Evolutionary conservation across 2,329 filamentous ascomycete genomes (phyloP), one percentile per base, ranked within the genome.

Genomic region (Epichloe sibirici): DNA sequence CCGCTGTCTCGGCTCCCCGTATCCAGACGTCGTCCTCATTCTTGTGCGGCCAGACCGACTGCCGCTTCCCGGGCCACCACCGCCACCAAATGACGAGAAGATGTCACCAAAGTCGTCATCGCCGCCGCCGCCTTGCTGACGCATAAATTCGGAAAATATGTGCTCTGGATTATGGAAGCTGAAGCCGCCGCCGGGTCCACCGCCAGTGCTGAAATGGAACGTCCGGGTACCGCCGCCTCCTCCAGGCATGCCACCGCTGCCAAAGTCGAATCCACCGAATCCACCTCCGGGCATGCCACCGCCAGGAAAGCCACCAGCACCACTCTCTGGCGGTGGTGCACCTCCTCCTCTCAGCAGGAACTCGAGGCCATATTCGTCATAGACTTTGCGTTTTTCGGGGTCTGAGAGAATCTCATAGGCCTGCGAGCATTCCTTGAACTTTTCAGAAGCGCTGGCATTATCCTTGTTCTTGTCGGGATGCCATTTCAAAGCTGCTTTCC

Each of bases 391-490:
- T 73, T 97, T 98, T 67, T 97, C 90, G 55, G 91, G 90, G 63
- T 98, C 93, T 56, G 89, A 95, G 3, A 98, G 83, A 61, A 98
- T 95, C 72, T 98, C 93, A 74, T 96, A 98, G 53, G 93, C 93
- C 73, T 97, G 90, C 1, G 90, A 95, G 58, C 90, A 87, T 69
- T 97, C 93, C 73, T 98, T 98, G 78, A 98, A 98, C 71, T 91
- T 96, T 67, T 97, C 93, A 55, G 82, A 76, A 8, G 91, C 88
- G 50, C 82, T 73, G 34, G 90, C 83, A 62, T 91, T 90, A 71
- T 95, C 85, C 70, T 90, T 90, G 77, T 97, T 98, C 78, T 97
- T 98, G 76, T 98, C 93, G 6, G 93, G 93, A 66, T 98, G 93
- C 72, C 83, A 90, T 73, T 90, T 94, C 66, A 97, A 72, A 51